Base-by-base conservation (phyloP, 257 asterid species). In the Solanum ahanhuiri region DNA sequence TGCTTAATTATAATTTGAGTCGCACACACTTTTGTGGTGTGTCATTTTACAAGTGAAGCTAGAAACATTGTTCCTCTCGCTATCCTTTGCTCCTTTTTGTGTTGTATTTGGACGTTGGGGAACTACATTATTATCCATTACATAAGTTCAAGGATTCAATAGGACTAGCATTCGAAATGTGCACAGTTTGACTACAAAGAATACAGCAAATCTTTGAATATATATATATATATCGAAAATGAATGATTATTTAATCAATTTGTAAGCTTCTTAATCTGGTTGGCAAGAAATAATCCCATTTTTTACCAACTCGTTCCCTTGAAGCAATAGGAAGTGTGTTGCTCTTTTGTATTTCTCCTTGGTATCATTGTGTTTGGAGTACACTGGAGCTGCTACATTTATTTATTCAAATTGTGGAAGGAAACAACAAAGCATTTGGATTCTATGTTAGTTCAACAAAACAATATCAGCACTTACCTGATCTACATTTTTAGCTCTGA, bases 231-330 rank as follows among this genome's bases (percentile, higher is more conserved):
- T 31, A 31, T 33, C 34, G 34, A 33, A 33, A 33, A 33, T 33
- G 1, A 33, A 33, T 4, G 34, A 33, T 33, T 0, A 33, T 33
- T 11, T 10, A 41, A 41, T 41, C 14, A 41, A 41, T 3, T 41
- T 41, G 48, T 41, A 41, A 41, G 92, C 92, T 90, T 90, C 87
- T 9, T 67, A 77, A 86, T 91, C 93, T 89, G 91, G 90, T 89
- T 76, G 82, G 67, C 89, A 84, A 72, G 91, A 85, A 86, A 67
- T 7, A 18, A 8, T 69, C 3, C 17, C 25, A 64, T 89, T 86
- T 84, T 90, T 86, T 83, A 30, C 39, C 37, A 66, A 88, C 88
- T 91, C 86, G 89, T 88, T 91, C 90, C 90, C 87, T 88, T 88
- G 92, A 91, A 89, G 92, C 93, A 28, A 91, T 28, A 91, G 66